phyloP scores from a whole-genome alignment of 257 asterid genomes.

The Solanum sejunctum region DNA sequence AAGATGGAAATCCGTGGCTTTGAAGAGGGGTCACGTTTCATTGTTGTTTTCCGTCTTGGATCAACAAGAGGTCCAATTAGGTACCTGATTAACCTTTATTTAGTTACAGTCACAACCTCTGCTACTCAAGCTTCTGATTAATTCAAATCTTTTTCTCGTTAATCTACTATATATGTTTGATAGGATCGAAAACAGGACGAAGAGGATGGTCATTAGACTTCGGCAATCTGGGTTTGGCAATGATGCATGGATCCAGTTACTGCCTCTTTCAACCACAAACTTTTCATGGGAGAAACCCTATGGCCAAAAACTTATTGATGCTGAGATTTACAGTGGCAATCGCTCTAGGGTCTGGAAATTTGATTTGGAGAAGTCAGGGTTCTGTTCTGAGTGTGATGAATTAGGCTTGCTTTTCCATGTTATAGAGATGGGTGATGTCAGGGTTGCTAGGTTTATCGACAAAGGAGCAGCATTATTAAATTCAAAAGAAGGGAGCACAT shows the following conservation, averaged over 20 bases:
- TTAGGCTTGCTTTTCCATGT: constrained; percentile 57
- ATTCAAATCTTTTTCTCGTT: constrained; percentile 6
- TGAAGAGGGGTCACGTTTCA: constrained; percentile 96
- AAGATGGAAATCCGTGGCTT: constrained; percentile 92
- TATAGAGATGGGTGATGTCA: constrained; percentile 48
- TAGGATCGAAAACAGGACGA: constrained; percentile 89
- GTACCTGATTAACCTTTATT: constrained; percentile 15
- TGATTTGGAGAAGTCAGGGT: constrained; percentile 51
- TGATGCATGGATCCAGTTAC: constrained; percentile 61
- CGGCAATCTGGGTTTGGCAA: constrained; percentile 88
- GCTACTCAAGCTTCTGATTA: not conserved
- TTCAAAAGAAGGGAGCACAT: constrained; percentile 30
- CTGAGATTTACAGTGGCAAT: constrained; percentile 29
- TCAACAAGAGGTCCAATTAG: constrained; percentile 78
- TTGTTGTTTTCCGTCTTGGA: constrained; percentile 86
- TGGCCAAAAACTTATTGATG: constrained; percentile 63
- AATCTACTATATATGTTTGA: constrained; percentile 6
- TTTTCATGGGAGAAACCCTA: constrained; percentile 91
- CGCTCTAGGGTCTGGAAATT: constrained; percentile 30
- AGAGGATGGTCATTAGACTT: constrained; percentile 31
- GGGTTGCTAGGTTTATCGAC: constrained; percentile 63
- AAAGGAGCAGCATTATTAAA: constrained; percentile 17
- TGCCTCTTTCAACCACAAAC: constrained; percentile 60
- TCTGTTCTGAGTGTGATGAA: constrained; percentile 36
- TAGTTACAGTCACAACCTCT: not conserved